Evolutionary conservation across 306 rosid species (phyloP).

Genomic region (Quercus bicolor): DNA sequence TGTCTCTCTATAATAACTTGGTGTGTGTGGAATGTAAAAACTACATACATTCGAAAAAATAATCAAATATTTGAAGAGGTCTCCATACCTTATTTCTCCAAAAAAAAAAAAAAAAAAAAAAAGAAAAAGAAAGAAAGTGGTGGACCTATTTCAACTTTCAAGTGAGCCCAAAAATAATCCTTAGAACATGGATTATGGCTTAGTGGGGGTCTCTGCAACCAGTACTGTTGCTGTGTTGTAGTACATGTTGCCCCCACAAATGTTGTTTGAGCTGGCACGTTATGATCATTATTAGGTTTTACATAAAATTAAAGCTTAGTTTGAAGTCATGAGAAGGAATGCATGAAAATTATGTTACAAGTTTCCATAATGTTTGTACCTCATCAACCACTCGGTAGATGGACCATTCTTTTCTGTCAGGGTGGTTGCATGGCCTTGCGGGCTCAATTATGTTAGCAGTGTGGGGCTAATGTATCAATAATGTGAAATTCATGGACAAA

Average conservation of each 20-base stretch:
- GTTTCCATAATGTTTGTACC: constrained; percentile 42
- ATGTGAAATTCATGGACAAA: neutral
- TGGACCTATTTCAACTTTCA: too few relatives aligned
- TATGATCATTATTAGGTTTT: constrained; percentile 9
- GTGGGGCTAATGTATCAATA: neutral
- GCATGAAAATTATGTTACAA: constrained; percentile 27
- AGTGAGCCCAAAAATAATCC: too few relatives aligned
- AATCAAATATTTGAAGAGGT: accelerated
- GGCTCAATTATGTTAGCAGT: constrained; percentile 15
- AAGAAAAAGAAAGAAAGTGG: too few relatives aligned
- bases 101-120: too few relatives aligned
- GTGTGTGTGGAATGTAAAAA: too few relatives aligned
- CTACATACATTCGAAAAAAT: accelerated
- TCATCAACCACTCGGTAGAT: constrained; percentile 44
- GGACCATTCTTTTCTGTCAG: constrained; percentile 19
- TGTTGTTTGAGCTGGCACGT: constrained; percentile 5
- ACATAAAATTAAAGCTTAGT: constrained; percentile 10
- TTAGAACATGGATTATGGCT: too few relatives aligned
- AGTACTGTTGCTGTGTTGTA: neutral
- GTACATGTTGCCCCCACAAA: neutral
- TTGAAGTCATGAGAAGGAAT: constrained; percentile 14
- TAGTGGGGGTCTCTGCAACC: neutral
- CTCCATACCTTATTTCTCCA: too few relatives aligned
- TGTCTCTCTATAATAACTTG: too few relatives aligned
- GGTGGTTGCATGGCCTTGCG: constrained; percentile 22